phyloP scores from a whole-genome alignment of 2,329 filamentous ascomycete genomes.

The Fusarium sororula region DNA sequence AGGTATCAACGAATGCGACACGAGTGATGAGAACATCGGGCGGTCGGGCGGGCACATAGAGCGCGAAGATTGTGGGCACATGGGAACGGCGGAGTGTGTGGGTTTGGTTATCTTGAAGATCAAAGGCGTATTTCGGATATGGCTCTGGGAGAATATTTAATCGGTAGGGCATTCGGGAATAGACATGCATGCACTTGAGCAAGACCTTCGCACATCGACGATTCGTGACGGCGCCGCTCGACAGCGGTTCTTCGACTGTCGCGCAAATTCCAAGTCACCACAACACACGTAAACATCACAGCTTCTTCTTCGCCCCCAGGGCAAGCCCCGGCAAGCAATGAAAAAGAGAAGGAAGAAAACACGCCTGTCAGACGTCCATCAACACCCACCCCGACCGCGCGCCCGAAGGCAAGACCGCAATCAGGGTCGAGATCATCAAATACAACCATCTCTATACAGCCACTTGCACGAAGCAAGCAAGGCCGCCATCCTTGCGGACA shows the following conservation, averaged over 20 bases:
- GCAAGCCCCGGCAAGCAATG: conserved; percentile 60
- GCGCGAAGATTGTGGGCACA: neutral
- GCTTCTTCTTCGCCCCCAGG: conserved; percentile 62
- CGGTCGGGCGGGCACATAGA: neutral
- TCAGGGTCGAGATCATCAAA: conserved; percentile 91
- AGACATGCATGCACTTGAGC: neutral
- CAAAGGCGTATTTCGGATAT: neutral
- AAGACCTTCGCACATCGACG: too few species aligned
- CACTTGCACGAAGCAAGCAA: conserved; percentile 32
- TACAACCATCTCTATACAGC: conserved; percentile 82
- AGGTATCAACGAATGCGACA: neutral
- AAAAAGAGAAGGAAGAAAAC: conserved; percentile 63
- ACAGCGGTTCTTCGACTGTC: accelerated
- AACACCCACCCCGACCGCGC: conserved; percentile 79
- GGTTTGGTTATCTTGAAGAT: neutral
- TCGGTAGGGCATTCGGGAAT: neutral
- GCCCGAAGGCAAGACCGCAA: conserved; percentile 78
- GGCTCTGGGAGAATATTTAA: neutral
- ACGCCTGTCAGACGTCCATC: conserved; percentile 89
- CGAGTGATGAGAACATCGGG: neutral
- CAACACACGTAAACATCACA: neutral
- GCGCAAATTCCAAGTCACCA: accelerated
- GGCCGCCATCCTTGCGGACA: conserved; percentile 64
- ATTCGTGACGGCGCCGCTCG: accelerated
- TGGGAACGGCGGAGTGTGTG: neutral